Base-by-base conservation (phyloP, 1,139 yeast genomes). In the Saccharomyces hybrid region DNA sequence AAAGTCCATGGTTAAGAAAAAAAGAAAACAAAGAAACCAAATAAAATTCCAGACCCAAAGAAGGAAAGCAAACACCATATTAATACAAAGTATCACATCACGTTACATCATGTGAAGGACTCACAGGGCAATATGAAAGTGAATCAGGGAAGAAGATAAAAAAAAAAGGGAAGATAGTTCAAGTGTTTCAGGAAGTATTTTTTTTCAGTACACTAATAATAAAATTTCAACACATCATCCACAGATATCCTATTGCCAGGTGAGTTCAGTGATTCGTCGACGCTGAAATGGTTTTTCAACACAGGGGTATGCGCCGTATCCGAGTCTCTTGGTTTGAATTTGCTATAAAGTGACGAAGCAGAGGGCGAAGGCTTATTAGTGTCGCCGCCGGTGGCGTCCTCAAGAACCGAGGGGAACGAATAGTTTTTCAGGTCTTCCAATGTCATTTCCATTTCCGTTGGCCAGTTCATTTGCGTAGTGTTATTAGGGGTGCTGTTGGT, bases 171-270 rank as follows among this genome's bases (percentile, higher is more conserved):
- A 19, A 26, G 14, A 29, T 16, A 14, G 24, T 31, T 42, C 48
- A 19, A 50, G 32, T 32, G 53, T 54, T 48, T 16, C 51, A 47
- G 4, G 57, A 56, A 26, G 63, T 57, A 19, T 57, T 57, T 11
- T 61, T 61, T 59, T 38, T 61, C 62, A 54, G 64, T 62, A 12
- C 59, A 52, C 42, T 58, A 63, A 31, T 65, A 60, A 32, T 66
- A 66, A 50, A 64, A 66, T 31, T 59, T 55, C 8, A 66, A 56
- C n/a, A 66, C 61, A 48, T 66, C 70, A 50, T 66, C 69, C 7
- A 66, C 62, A 11, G 69, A 65, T 31, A 59, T 58, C 34, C 66
- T 59, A 7, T 21, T 42, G 11, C 47, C 48, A n/a, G 16, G 47
- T 28, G 14, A 50, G 9, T 19, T 50, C 47, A 11, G 61, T 55